phyloP scores from a whole-genome alignment of 148 eudicot species.

The Diospyros lotus region DNA sequence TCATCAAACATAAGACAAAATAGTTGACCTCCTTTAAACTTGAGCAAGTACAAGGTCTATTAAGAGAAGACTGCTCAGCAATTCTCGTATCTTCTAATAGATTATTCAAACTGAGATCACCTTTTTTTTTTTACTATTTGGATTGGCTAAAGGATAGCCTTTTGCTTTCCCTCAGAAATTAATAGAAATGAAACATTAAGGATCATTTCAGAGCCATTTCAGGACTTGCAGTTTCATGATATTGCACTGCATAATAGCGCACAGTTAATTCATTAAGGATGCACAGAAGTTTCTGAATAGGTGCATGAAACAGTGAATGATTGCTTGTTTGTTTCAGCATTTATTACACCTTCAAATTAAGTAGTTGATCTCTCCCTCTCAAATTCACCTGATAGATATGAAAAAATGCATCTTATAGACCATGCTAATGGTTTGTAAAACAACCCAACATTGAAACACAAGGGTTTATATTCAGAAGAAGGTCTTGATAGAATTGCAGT shows the following conservation, averaged over 20 bases:
- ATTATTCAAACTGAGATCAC: background rate
- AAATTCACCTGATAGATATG: background rate
- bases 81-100: background rate
- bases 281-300: background rate
- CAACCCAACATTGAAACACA: background rate
- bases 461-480: background rate
- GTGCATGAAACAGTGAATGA: background rate
- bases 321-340: background rate
- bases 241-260: background rate
- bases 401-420: background rate
- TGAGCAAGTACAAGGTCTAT: background rate
- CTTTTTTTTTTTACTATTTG: no score
- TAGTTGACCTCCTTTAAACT: background rate
- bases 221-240: background rate
- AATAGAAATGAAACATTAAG: background rate
- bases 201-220: conserved; percentile 5
- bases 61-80: background rate
- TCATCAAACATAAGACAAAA: background rate
- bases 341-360: background rate
- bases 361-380: background rate
- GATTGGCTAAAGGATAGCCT: no score
- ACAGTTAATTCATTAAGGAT: background rate
- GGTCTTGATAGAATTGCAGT: no score
- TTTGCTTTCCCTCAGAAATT: background rate
- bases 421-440: background rate